phyloP scores from a whole-genome alignment of 495 filamentous ascomycete genomes.

The Immersiella caudata region DNA sequence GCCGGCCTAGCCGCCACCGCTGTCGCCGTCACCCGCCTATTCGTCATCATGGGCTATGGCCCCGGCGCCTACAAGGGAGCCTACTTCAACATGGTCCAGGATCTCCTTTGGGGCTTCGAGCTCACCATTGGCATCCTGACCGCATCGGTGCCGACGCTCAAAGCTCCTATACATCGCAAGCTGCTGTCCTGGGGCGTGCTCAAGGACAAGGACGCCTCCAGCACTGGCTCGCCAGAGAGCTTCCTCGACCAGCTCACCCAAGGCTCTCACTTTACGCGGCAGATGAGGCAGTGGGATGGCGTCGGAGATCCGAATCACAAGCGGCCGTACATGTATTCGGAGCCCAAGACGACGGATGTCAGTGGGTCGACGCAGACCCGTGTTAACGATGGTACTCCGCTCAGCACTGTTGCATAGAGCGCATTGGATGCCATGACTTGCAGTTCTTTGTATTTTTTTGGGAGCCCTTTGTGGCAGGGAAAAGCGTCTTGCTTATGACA shows the following conservation, averaged over 20 bases:
- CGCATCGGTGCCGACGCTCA: slow-evolving; percentile 14
- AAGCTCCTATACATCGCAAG: slow-evolving; percentile 9
- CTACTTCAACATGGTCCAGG: slow-evolving; percentile 7
- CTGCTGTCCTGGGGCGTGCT: slow-evolving; percentile 10
- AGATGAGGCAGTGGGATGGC: slow-evolving; percentile 14
- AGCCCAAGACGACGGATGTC: not conserved
- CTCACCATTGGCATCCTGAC: slow-evolving; percentile 17
- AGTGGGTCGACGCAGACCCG: not conserved
- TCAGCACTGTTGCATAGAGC: too few relatives aligned
- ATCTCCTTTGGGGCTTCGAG: slow-evolving; percentile 18
- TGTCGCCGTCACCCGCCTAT: slow-evolving; percentile 9
- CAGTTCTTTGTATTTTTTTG: too few relatives aligned
- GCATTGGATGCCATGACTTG: too few relatives aligned
- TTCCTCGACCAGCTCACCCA: slow-evolving; percentile 10
- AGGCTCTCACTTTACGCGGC: slow-evolving; percentile 13
- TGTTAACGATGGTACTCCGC: too few relatives aligned
- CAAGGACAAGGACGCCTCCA: not conserved
- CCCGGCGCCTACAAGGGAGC: not conserved
- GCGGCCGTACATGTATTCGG: slow-evolving; percentile 7
- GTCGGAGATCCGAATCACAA: not conserved
- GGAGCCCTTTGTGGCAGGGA: too few relatives aligned
- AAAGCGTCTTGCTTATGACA: too few relatives aligned
- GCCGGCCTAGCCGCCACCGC: slow-evolving; percentile 8
- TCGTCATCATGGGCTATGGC: slow-evolving; percentile 16
- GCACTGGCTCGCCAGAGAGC: slow-evolving; percentile 13